Evolutionary conservation across 257 asterid genomes (phyloP).

Genomic region (Solanum ossicruentum): DNA sequence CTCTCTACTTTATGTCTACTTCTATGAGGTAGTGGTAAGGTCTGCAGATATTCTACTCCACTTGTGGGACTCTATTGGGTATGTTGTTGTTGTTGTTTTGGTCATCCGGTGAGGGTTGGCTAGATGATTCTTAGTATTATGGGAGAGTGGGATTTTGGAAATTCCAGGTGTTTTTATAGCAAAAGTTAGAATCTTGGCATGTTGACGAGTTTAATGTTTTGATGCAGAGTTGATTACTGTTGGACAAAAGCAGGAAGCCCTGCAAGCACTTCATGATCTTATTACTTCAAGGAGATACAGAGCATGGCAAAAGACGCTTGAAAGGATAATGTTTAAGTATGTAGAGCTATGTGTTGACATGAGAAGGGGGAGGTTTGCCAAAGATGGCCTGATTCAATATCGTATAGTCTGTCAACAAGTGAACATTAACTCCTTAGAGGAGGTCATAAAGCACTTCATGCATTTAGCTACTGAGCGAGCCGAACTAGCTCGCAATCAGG

Average conservation of each 20-base stretch:
- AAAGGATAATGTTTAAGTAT: constrained; percentile 78
- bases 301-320: constrained; percentile 91
- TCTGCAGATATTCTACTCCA: too few relatives aligned
- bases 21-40: too few relatives aligned
- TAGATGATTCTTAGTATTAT: background rate
- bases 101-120: background rate
- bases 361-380: constrained; percentile 95
- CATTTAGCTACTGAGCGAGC: constrained; percentile 88
- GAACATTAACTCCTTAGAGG: constrained; percentile 73
- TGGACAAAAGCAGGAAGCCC: constrained; percentile 91
- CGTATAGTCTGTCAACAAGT: constrained; percentile 95
- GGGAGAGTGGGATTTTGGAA: background rate
- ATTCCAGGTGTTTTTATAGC: background rate
- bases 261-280: constrained; percentile 73
- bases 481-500: constrained; percentile 71
- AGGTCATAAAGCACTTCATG: constrained; percentile 95
- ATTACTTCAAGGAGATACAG: constrained; percentile 82
- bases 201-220: background rate
- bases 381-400: constrained; percentile 89
- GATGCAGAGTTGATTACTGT: constrained; percentile 82
- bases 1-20: too few relatives aligned
- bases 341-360: constrained; percentile 91
- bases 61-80: too few relatives aligned
- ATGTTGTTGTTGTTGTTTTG: background rate
- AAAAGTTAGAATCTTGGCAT: background rate